Evolutionary conservation across 2,329 filamentous ascomycete genomes (phyloP).

Genomic region (Aureobasidium sp.): DNA sequence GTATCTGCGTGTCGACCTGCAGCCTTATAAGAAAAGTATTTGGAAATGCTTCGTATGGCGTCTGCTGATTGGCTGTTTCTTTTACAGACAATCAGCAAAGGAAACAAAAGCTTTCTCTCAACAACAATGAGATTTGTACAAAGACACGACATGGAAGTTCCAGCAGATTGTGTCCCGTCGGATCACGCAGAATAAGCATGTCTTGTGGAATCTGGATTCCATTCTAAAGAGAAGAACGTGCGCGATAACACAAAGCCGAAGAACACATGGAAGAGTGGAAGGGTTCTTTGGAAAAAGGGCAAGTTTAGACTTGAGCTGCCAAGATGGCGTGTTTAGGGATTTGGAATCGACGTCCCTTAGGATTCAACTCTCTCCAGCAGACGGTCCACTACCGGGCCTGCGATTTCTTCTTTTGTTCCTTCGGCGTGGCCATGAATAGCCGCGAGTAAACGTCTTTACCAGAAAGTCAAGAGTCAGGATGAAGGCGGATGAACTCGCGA

Average conservation of each 20-base stretch:
- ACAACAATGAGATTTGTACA: not conserved
- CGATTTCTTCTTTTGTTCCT: not conserved
- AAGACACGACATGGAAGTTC: not conserved
- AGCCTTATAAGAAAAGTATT: slow-evolving; percentile 6
- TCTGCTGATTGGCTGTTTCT: not conserved
- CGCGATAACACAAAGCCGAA: not conserved
- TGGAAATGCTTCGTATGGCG: not conserved
- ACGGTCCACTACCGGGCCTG: not conserved
- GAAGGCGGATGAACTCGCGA: not conserved
- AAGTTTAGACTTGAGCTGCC: slow-evolving; percentile 5
- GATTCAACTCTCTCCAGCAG: not conserved
- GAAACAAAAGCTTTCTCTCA: not conserved
- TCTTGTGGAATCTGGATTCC: not conserved
- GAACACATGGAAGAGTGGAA: not conserved
- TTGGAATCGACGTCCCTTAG: not conserved
- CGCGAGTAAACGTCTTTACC: not conserved
- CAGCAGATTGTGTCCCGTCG: not conserved
- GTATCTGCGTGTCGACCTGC: not conserved
- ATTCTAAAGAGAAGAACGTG: not conserved
- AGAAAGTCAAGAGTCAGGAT: not conserved
- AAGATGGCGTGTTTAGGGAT: not conserved
- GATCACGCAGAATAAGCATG: not conserved
- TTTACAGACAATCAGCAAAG: not conserved
- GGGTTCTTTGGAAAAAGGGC: not conserved
- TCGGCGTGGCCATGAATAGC: not conserved